These are phyloP conservation scores for Penicillium coffeae DNA, from an alignment of 495 filamentous ascomycete species.

Conservation along the genomic window DNA sequence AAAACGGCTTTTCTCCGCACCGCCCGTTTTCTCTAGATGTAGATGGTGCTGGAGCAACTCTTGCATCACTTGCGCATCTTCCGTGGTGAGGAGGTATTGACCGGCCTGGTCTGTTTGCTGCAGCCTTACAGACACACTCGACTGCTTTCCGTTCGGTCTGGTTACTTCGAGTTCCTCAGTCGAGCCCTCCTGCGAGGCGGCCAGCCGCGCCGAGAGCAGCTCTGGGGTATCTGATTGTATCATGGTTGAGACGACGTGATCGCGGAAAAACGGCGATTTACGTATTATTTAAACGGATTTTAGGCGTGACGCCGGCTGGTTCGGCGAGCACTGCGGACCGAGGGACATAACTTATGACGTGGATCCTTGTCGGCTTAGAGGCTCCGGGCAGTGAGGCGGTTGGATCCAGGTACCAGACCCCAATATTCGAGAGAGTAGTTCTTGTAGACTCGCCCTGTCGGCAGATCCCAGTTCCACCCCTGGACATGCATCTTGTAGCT, in stretches of 20 bases:
- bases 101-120: slow-evolving; percentile 42
- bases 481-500: too few species aligned
- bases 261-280: too few species aligned
- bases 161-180: not conserved
- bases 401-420: not conserved
- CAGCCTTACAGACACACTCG: slow-evolving; percentile 42
- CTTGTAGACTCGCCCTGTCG: too few species aligned
- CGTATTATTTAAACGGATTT: too few species aligned
- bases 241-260: not conserved
- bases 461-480: too few species aligned
- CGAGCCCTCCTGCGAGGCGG: too few species aligned
- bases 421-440: too few species aligned
- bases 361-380: not conserved
- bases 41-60: slow-evolving; percentile 12
- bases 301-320: too few species aligned
- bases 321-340: slow-evolving; percentile 12
- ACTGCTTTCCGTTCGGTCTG: not conserved
- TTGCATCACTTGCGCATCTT: slow-evolving; percentile 52
- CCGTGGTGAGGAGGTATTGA: slow-evolving; percentile 51
- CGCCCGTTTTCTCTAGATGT: slow-evolving; percentile 41
- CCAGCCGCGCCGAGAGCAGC: slow-evolving; percentile 5
- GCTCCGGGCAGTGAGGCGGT: too few species aligned
- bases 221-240: not conserved
- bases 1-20: slow-evolving; percentile 33
- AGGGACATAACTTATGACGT: slow-evolving; percentile 15